phyloP scores from a whole-genome alignment of 352 stramenopile genomes.

The Peronospora belbahrii region DNA sequence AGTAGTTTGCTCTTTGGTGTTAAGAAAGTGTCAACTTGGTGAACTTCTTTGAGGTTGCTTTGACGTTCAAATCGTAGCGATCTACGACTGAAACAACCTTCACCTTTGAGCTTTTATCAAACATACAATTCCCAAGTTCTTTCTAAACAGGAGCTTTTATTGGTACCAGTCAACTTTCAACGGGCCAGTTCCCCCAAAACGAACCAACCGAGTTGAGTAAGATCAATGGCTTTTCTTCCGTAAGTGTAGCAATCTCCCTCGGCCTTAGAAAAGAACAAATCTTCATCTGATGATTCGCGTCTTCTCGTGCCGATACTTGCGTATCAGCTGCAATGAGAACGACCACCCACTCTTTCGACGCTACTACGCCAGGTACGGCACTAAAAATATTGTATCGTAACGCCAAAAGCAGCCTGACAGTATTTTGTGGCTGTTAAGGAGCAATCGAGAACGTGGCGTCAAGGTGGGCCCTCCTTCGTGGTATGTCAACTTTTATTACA shows the following conservation, averaged over 20 bases:
- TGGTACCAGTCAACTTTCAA: too few species aligned
- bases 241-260: background rate
- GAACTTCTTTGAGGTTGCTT: too few species aligned
- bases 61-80: too few species aligned
- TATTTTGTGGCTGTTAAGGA: constrained; percentile 5
- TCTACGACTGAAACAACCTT: too few species aligned
- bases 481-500: background rate
- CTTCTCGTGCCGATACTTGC: constrained; percentile 14
- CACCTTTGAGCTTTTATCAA: too few species aligned
- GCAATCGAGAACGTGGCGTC: constrained; percentile 16
- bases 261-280: background rate
- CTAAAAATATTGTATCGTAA: background rate
- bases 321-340: constrained; percentile 20
- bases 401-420: background rate
- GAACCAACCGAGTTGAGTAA: background rate
- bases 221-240: background rate
- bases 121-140: too few species aligned
- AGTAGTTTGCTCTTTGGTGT: too few species aligned
- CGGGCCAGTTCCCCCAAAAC: too few species aligned
- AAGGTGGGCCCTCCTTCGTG: constrained; percentile 10
- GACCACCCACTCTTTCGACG: constrained; percentile 27
- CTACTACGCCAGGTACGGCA: constrained; percentile 24
- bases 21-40: too few species aligned
- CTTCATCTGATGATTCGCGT: constrained; percentile 11
- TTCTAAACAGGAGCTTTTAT: background rate